Conservation (phyloP, 306 rosid genomes). For the Gastrolobium bilobum region DNA sequence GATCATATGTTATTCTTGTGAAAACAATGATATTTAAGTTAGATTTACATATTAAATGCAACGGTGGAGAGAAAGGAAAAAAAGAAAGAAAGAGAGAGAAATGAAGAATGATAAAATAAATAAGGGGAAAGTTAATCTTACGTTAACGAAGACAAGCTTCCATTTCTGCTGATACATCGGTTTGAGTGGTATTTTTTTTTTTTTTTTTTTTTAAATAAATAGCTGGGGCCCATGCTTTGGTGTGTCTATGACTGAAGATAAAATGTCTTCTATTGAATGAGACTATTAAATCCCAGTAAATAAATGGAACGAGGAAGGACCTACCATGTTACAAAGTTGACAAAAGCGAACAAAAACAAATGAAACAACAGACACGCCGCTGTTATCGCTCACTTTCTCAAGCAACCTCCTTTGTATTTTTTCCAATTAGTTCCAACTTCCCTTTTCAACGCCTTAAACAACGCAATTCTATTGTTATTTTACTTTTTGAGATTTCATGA, state of each 20-base stretch:
- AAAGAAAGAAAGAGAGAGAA: too few relatives aligned
- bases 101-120: too few relatives aligned
- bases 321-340: slow-evolving; percentile 53
- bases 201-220: too few relatives aligned
- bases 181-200: too few relatives aligned
- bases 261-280: too few relatives aligned
- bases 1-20: not conserved
- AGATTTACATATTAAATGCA: not conserved
- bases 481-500: not conserved
- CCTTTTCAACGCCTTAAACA: slow-evolving; percentile 63
- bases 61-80: not conserved
- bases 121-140: too few relatives aligned
- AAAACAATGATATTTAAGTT: too few relatives aligned
- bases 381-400: slow-evolving; percentile 56
- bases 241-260: too few relatives aligned
- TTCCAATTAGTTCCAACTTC: not conserved
- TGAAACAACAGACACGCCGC: slow-evolving; percentile 60
- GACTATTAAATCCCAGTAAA: too few relatives aligned
- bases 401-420: not conserved
- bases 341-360: slow-evolving; percentile 47
- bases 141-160: too few relatives aligned
- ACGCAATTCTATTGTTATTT: slow-evolving; percentile 41
- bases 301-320: not conserved
- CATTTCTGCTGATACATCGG: too few relatives aligned
- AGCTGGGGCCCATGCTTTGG: too few relatives aligned